Evolutionary conservation across 2,329 filamentous ascomycete species (phyloP).

Genomic region (Exophiala sp.): DNA sequence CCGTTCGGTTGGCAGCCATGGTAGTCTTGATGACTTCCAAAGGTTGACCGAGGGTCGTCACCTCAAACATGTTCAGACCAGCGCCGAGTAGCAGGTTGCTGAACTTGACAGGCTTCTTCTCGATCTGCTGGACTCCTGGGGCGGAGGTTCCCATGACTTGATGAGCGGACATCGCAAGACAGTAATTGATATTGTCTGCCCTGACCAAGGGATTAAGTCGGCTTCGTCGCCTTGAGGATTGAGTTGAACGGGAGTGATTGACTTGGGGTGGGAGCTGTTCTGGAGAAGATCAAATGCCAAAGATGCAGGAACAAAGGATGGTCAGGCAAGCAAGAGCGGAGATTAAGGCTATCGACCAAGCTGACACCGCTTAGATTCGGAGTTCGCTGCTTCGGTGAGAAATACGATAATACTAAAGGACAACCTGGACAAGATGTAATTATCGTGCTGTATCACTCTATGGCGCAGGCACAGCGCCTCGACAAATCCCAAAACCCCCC

Average conservation of each 20-base stretch:
- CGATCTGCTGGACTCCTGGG: slow-evolving; percentile 51
- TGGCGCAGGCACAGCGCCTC: background rate
- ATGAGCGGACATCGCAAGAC: slow-evolving; percentile 59
- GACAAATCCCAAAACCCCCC: background rate
- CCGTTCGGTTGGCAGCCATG: slow-evolving; percentile 94
- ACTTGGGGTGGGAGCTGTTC: background rate
- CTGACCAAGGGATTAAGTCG: slow-evolving; percentile 95
- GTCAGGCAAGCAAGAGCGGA: slow-evolving; percentile 5
- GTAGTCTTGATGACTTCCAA: slow-evolving; percentile 99
- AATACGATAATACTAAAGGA: background rate
- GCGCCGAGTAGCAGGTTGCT: slow-evolving; percentile 94
- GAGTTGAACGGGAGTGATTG: slow-evolving; percentile 2
- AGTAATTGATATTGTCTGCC: slow-evolving; percentile 62
- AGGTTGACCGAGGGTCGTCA: slow-evolving; percentile 71
- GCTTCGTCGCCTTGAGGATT: slow-evolving; percentile 27
- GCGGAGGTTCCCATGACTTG: slow-evolving; percentile 25
- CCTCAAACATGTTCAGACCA: slow-evolving; percentile 93
- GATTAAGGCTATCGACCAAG: slow-evolving; percentile 2
- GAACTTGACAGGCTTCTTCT: slow-evolving; percentile 99
- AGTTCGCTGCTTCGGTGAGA: background rate
- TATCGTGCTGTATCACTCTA: background rate
- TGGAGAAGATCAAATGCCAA: background rate
- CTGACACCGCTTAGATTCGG: background rate
- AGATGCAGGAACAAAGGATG: background rate
- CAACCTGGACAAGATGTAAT: background rate